Evolutionary conservation across 108 stramenopile species (phyloP), one percentile per base, ranked within the genome.

Genomic region (Asterionellopsis glacialis): DNA sequence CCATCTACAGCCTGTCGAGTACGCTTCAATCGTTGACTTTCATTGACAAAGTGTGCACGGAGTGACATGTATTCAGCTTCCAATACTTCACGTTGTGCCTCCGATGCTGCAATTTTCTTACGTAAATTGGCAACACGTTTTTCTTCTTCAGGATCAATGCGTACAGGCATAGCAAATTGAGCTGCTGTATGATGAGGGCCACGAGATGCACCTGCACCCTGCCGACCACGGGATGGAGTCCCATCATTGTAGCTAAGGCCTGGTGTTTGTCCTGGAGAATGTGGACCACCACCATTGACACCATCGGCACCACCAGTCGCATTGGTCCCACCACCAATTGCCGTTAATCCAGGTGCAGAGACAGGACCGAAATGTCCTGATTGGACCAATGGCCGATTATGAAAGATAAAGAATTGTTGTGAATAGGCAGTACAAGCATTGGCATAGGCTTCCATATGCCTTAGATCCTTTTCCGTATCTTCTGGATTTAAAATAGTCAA

Each of bases 141-240:
- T 67, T 93, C 92, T 61, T 90, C 87, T 68, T 93, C 92, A 28
- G 92, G 92, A 74, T 93, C 92, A 53, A 93, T 88, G 14, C 85
- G 77, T 23, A 85, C 83, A 22, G 92, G 92, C 80, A 93, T 72
- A 65, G 79, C 33, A 33, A 33, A 33, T 33, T 33, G 33, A 33
- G 5, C 33, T 2, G 5, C 33, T 51, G 6, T 9, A 57, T 1
- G 57, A 69, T 25, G 28, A 60, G 66, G 19, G 25, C 27, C 1
- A 33, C 33, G 33, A 33, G 33, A 33, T 33, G 33, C 7, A 11
- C 39, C 40, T 49, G 59, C 5, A 26, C 40, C 23, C 16, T 22
- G 15, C 22, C 55, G 19, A 24, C 41, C n/a, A 15, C 18, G 22
- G 25, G 51, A 4, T 26, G 11, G 12, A 51, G 49, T 19, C 42